Base-by-base conservation (phyloP, 768 basidiomycete genomes). In the Hericium coralloides region DNA sequence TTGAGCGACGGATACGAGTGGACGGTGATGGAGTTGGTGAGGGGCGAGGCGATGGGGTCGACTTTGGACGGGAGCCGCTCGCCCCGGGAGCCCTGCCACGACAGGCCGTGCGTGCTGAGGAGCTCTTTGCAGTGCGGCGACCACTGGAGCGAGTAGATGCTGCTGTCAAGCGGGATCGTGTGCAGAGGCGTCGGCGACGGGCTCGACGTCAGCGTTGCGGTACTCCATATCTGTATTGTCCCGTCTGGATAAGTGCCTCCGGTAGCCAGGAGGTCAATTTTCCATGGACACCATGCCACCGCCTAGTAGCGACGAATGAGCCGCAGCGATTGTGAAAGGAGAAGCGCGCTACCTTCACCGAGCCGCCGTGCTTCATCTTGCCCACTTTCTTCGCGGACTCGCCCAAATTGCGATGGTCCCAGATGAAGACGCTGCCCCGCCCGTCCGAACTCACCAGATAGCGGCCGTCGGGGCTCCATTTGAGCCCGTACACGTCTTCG, bases 261-360 rank as follows among this genome's bases (percentile, higher is more conserved):
- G 0, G 83, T 80, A 4, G 87, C 86, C 26, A 88, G 73, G 4
- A 89, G 72, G 55, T 79, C 80, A 4, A 75, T 73, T 61, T 86
- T 82, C 86, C 86, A 88, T 0, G 86, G 85, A 62, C 83, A 84
- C 86, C 86, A 88, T 0, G 84, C 80, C 49, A 88, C 70, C 1
- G 87, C 86, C 85, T 87, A 52, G 43, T 17, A 9, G 43, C 22
- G n/a, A 45, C 7, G 17, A 45, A 17, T 31, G 31, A 31, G 31
- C 31, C 10, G 31, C 31, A 31, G 31, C 31, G 31, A 31, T 31
- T 22, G 36, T 36, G 14, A 23, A 53, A 23, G 6, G 37, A 43
- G 20, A 23, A 18, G 7, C 14, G 53, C 60, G 49, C 37, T 31
- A 77, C 76, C 71, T 78, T 78, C 37, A 78, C 73, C 0, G 76